Percentiles rank a stretch among this genome's conserved stretches.
These are phyloP conservation scores for Xylariales sp. DNA, from an alignment of 2,329 filamentous ascomycete genomes.

Conservation along the genomic window DNA sequence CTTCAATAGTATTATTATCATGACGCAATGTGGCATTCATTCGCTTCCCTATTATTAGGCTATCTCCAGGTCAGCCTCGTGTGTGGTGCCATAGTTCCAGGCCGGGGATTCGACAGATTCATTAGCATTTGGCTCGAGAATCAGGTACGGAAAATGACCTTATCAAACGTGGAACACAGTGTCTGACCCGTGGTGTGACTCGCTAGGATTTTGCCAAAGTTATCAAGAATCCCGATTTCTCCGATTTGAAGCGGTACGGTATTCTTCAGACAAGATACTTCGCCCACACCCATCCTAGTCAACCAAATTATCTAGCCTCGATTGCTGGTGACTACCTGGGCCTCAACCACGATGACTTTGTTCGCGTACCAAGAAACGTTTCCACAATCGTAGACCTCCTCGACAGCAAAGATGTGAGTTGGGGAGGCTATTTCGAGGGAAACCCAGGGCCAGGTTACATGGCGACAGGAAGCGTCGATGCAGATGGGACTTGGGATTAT, in stretches of 20 bases:
- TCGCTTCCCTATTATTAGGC: constrained; percentile 10
- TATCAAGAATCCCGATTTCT: constrained; percentile 32
- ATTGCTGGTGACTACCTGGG: constrained; percentile 45
- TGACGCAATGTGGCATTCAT: neutral
- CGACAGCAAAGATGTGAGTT: constrained; percentile 34
- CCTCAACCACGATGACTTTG: constrained; percentile 38
- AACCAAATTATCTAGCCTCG: constrained; percentile 44
- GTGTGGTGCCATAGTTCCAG: constrained; percentile 25
- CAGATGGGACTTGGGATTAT: constrained; percentile 28
- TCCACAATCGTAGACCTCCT: constrained; percentile 42
- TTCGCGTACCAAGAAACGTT: constrained; percentile 39
- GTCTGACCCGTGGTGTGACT: neutral
- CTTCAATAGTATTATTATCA: neutral
- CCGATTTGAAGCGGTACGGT: constrained; percentile 36
- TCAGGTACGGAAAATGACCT: constrained; percentile 25
- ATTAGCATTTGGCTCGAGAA: constrained; percentile 43
- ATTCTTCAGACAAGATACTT: constrained; percentile 41
- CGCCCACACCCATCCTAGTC: constrained; percentile 36
- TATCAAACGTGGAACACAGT: neutral
- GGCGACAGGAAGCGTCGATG: constrained; percentile 32
- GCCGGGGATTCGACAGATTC: constrained; percentile 36
- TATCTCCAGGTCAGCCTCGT: constrained; percentile 11
- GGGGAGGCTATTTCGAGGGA: constrained; percentile 43
- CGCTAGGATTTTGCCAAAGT: constrained; percentile 39
- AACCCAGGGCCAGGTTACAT: constrained; percentile 42